Percentiles rank a stretch among this genome's conserved stretches.
phyloP scores from a whole-genome alignment of 2,329 filamentous ascomycete genomes.

The Pestalotiopsis sp. region DNA sequence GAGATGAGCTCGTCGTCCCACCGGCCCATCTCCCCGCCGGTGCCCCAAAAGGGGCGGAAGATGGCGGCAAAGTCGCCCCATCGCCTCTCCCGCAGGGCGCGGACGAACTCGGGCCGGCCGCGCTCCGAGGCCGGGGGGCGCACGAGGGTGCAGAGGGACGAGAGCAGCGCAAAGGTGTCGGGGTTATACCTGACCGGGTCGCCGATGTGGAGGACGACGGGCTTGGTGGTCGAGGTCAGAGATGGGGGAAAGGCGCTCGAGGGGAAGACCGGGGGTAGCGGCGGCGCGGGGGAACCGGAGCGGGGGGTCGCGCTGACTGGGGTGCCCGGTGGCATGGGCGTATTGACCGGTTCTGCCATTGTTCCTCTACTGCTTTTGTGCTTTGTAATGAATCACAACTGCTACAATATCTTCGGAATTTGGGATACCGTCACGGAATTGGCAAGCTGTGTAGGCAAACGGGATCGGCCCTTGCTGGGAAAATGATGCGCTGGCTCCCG shows the following conservation, averaged over 20 bases:
- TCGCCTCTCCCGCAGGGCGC: conserved; percentile 47
- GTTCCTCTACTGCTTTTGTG: not conserved
- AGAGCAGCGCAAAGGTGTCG: conserved; percentile 44
- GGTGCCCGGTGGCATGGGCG: conserved; percentile 38
- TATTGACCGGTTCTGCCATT: conserved; percentile 50
- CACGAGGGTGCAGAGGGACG: conserved; percentile 46
- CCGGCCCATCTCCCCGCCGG: conserved; percentile 63
- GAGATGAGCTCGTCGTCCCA: conserved; percentile 61
- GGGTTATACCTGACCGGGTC: conserved; percentile 58
- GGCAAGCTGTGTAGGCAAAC: not conserved
- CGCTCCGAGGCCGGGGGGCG: conserved; percentile 52
- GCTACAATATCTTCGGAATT: not conserved
- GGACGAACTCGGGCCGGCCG: conserved; percentile 47
- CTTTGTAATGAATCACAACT: not conserved
- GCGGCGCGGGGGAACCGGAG: conserved; percentile 39
- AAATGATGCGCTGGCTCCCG: not conserved
- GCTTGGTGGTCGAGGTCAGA: conserved; percentile 28
- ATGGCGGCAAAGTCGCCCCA: conserved; percentile 55
- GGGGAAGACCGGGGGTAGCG: conserved; percentile 10
- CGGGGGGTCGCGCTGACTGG: conserved; percentile 40
- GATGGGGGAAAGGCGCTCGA: not conserved
- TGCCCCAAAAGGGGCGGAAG: conserved; percentile 64
- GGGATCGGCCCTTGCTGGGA: not conserved
- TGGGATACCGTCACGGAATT: not conserved
- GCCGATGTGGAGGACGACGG: conserved; percentile 73